These are phyloP conservation scores for Mycena olivaceomarginata DNA, from an alignment of 768 basidiomycete species.

Conservation along the genomic window DNA sequence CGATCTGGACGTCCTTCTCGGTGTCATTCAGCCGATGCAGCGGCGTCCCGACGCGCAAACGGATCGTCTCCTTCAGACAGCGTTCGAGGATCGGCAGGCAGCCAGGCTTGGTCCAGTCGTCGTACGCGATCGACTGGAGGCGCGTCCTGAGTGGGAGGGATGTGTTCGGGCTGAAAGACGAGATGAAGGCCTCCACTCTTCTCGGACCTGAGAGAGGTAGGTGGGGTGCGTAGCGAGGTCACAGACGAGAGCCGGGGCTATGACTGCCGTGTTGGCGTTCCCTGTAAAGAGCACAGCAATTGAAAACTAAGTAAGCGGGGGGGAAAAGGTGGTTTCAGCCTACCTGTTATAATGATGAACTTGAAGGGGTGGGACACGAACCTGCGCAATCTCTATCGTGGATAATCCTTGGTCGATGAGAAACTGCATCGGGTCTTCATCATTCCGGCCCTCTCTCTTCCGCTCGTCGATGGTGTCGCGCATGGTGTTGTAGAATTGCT, in stretches of 20 bases:
- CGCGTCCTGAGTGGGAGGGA: conserved; percentile 18
- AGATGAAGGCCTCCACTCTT: conserved; percentile 41
- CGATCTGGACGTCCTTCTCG: conserved; percentile 13
- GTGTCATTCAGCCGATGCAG: conserved; percentile 28
- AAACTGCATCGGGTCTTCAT: conserved; percentile 22
- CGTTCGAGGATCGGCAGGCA: conserved; percentile 18
- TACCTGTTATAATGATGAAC: no score
- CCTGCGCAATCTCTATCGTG: conserved; percentile 23
- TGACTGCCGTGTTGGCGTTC: conserved; percentile 22
- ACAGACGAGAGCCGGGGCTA: conserved; percentile 39
- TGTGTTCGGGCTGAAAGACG: conserved; percentile 18
- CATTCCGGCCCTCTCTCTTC: conserved; percentile 14
- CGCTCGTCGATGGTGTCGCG: conserved; percentile 4
- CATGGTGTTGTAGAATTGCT: conserved; percentile 18
- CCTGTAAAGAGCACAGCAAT: conserved; percentile 25
- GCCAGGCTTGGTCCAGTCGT: conserved; percentile 18
- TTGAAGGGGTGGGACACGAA: not conserved
- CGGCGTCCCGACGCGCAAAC: conserved; percentile 21
- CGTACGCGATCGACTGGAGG: conserved; percentile 26
- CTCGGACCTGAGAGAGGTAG: conserved; percentile 45
- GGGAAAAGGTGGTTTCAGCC: not conserved
- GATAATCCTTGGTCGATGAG: conserved; percentile 21
- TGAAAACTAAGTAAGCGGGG: conserved; percentile 4
- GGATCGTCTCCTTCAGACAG: conserved; percentile 32
- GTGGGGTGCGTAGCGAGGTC: conserved; percentile 46